A percentile compares a stretch with the other conserved stretches of the same genome.
Evolutionary conservation across 2,329 filamentous ascomycete species (phyloP).

Genomic region (Sporothrix inflata): DNA sequence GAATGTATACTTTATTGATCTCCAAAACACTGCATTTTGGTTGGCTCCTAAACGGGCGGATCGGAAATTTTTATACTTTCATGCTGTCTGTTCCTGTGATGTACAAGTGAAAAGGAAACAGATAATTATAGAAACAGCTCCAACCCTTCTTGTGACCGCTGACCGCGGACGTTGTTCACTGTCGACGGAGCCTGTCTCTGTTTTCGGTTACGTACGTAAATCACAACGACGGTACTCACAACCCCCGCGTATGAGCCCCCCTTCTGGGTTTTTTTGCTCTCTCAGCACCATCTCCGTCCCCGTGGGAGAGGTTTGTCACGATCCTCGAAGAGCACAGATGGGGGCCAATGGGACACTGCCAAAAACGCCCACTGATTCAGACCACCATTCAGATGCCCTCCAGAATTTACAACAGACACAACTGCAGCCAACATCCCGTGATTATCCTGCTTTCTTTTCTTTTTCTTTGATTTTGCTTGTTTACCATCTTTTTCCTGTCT

Average conservation of each 20-base stretch:
- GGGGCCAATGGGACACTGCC: background rate
- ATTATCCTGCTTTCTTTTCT: background rate
- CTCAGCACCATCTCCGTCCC: background rate
- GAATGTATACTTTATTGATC: background rate
- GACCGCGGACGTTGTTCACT: background rate
- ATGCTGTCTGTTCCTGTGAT: background rate
- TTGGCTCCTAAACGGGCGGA: constrained; percentile 17
- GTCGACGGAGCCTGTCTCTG: background rate
- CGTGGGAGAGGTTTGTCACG: background rate
- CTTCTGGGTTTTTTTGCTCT: background rate
- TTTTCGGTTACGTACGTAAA: constrained; percentile 16
- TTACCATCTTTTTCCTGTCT: background rate
- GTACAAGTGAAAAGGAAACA: background rate
- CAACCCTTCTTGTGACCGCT: background rate
- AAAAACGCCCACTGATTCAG: constrained; percentile 5
- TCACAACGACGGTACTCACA: background rate
- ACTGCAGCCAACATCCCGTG: background rate
- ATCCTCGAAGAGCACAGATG: background rate
- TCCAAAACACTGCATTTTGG: background rate
- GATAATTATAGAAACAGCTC: constrained; percentile 3
- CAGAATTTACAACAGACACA: background rate
- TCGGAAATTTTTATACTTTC: background rate
- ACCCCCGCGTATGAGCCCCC: background rate
- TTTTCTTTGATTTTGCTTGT: background rate
- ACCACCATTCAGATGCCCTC: background rate